Evolutionary conservation across 768 basidiomycete genomes (phyloP).

Genomic region (Tulasnella calospora): DNA sequence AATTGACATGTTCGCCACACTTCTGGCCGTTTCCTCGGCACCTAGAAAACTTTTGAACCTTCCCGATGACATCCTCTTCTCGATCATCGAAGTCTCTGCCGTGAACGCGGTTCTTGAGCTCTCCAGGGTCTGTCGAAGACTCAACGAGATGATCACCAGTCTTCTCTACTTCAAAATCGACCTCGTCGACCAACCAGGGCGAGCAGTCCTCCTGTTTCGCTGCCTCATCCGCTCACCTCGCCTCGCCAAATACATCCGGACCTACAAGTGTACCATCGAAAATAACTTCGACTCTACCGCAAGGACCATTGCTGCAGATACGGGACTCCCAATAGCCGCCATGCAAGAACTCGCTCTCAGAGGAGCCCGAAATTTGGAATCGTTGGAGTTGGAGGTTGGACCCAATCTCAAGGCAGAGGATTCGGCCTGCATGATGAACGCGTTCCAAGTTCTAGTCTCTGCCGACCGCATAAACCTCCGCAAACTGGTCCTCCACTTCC

Average conservation of each 20-base stretch:
- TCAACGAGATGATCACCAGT: not conserved
- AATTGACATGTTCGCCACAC: not conserved
- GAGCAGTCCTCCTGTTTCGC: not conserved
- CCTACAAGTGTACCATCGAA: not conserved
- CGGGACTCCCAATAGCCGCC: not conserved
- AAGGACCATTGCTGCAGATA: not conserved
- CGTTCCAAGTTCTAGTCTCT: not conserved
- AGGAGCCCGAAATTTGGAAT: not conserved
- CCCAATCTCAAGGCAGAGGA: not conserved
- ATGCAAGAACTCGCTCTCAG: not conserved
- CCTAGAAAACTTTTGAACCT: not conserved
- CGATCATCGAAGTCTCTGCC: not conserved
- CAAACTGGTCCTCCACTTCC: not conserved
- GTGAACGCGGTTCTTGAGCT: not conserved
- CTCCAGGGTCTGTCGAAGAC: not conserved
- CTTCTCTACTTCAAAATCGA: not conserved
- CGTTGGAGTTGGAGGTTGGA: not conserved
- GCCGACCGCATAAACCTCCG: not conserved
- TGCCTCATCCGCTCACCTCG: not conserved
- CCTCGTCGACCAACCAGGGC: not conserved
- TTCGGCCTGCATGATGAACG: not conserved
- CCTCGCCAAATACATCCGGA: not conserved
- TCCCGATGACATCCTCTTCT: not conserved
- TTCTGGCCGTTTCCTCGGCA: not conserved
- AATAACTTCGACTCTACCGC: not conserved